Evolutionary conservation across 306 rosid species (phyloP).

Genomic region (Quercus gilva): DNA sequence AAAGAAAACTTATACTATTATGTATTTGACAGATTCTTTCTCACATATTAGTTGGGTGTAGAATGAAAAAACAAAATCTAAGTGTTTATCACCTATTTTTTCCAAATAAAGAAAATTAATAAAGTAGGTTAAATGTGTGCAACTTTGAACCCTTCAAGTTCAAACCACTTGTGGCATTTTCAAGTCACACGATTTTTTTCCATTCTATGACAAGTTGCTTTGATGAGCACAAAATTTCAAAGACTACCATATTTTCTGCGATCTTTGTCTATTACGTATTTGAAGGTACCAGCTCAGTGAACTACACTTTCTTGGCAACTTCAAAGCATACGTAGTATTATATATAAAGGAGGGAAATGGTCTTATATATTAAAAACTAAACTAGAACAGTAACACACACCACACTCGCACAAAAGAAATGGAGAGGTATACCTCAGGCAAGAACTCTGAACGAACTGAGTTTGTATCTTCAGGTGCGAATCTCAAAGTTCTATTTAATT

Average conservation of each 20-base stretch:
- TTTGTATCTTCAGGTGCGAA: background rate
- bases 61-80: background rate
- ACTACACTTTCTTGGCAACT: conserved; percentile 8
- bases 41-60: background rate
- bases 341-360: conserved; percentile 24
- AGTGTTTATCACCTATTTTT: background rate
- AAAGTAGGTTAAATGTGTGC: background rate
- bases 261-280: conserved; percentile 24
- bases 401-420: background rate
- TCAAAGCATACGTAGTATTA: conserved; percentile 27
- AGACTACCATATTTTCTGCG: conserved; percentile 21
- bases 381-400: background rate
- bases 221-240: conserved; percentile 2
- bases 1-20: no score
- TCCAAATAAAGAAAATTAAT: background rate
- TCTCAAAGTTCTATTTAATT: background rate
- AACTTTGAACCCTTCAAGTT: conserved; percentile 31
- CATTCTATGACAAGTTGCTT: conserved; percentile 31
- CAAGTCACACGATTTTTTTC: conserved; percentile 4
- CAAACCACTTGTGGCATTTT: conserved; percentile 23
- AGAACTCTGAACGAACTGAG: background rate
- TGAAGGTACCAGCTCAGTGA: conserved; percentile 19
- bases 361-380: background rate
- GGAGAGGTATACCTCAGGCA: background rate
- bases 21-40: background rate